Evolutionary conservation across 2,329 filamentous ascomycete species (phyloP).

Genomic region (Plenodomus lindquistii): DNA sequence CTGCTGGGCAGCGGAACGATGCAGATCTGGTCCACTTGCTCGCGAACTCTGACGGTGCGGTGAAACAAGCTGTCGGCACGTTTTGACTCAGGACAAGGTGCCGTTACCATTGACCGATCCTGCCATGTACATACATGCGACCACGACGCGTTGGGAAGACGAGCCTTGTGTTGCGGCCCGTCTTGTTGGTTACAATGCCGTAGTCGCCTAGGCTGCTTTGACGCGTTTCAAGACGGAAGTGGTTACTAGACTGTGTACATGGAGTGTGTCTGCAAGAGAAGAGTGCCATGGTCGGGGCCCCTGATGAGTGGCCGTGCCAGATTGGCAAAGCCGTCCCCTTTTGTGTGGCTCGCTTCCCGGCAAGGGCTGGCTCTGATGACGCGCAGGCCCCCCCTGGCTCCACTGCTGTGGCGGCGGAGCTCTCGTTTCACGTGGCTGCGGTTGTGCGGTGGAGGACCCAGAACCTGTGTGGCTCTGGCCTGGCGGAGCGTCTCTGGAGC

Average conservation of each 20-base stretch:
- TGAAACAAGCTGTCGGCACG: conserved; percentile 14
- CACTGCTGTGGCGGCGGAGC: conserved; percentile 27
- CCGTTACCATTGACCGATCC: conserved; percentile 9
- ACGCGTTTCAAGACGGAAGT: background rate
- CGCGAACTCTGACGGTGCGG: conserved; percentile 1
- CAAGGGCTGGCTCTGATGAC: conserved; percentile 33
- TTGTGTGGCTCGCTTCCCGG: conserved; percentile 33
- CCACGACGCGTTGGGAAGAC: conserved; percentile 3
- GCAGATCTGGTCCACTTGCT: conserved; percentile 8
- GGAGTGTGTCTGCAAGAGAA: background rate
- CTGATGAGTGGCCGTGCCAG: conserved; percentile 8
- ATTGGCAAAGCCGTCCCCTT: conserved; percentile 8
- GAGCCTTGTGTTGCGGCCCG: background rate
- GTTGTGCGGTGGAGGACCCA: conserved; percentile 23
- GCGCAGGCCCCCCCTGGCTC: conserved; percentile 37
- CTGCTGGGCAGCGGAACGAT: conserved; percentile 1
- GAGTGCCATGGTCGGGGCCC: no score
- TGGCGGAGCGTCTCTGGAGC: conserved; percentile 30
- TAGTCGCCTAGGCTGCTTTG: background rate
- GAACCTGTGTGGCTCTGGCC: conserved; percentile 29
- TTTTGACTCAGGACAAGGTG: conserved; percentile 20
- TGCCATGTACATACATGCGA: no score
- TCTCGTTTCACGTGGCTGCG: conserved; percentile 41
- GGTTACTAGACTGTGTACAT: background rate
- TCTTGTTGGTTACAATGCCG: background rate